Conservation (phyloP, 176 grass and related monocot genomes). For the Avena atlantica region DNA sequence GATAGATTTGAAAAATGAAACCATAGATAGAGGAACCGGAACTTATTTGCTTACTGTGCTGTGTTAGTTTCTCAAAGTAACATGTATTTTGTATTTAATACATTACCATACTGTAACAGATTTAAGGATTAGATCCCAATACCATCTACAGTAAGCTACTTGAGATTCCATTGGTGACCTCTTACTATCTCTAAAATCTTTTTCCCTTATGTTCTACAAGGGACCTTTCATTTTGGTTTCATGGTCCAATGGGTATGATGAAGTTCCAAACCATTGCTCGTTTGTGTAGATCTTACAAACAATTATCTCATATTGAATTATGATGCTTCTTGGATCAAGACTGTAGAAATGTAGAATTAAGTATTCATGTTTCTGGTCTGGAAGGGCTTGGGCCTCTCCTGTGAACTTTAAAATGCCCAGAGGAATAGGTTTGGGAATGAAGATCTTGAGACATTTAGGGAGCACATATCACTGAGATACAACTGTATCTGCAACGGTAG, state of each 20-base stretch:
- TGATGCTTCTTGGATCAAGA: not conserved
- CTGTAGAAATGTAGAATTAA: not conserved
- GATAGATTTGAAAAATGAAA: not conserved
- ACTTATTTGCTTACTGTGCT: not conserved
- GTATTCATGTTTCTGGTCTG: slow-evolving; percentile 20
- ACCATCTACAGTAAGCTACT: slow-evolving; percentile 5
- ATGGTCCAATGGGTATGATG: slow-evolving; percentile 12
- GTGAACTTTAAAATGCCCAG: not conserved
- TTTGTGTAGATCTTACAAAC: not conserved
- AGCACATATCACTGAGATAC: slow-evolving; percentile 1
- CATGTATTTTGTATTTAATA: not conserved
- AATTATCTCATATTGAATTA: slow-evolving; percentile 30
- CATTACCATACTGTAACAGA: not conserved
- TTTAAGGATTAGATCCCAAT: not conserved
- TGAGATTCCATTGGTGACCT: not conserved
- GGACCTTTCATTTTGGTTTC: not conserved
- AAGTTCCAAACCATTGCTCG: not conserved
- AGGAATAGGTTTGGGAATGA: not conserved
- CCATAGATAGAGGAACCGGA: not conserved
- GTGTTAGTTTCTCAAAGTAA: slow-evolving; percentile 6
- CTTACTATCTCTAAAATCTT: not conserved
- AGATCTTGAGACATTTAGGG: not conserved
- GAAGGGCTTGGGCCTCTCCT: not conserved
- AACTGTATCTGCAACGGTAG: not conserved
- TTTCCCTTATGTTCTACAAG: not conserved